A percentile compares a stretch with the other conserved stretches of the same genome.
phyloP scores from a whole-genome alignment of 176 grass and related monocot genomes.

The Lolium multiflorum region DNA sequence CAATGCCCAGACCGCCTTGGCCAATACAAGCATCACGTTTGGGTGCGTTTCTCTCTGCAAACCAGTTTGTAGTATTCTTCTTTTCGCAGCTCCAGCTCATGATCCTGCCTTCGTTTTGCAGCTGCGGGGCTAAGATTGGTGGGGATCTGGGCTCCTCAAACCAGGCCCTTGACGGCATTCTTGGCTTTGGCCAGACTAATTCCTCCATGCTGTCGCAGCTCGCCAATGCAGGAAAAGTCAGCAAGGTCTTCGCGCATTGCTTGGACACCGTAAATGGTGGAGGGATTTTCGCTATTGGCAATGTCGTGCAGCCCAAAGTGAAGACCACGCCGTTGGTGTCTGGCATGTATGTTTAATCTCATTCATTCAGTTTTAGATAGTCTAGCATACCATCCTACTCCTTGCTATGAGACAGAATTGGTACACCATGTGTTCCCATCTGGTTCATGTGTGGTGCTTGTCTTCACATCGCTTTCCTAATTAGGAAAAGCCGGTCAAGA shows the following conservation, averaged over 20 bases:
- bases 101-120: slow-evolving; percentile 17
- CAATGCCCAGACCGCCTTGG: slow-evolving; percentile 59
- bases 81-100: neutral
- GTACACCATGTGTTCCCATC: slow-evolving; percentile 1
- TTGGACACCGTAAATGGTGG: slow-evolving; percentile 86
- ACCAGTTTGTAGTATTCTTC: neutral
- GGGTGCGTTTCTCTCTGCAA: slow-evolving; percentile 50
- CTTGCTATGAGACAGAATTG: slow-evolving; percentile 14
- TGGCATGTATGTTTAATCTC: slow-evolving; percentile 57
- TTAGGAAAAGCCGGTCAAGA: neutral
- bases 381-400: neutral
- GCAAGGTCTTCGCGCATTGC: slow-evolving; percentile 89
- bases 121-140: slow-evolving; percentile 84
- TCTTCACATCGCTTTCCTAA: slow-evolving; percentile 12
- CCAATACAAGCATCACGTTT: slow-evolving; percentile 82
- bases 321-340: slow-evolving; percentile 82
- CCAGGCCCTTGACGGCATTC: slow-evolving; percentile 89
- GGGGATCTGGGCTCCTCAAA: slow-evolving; percentile 76
- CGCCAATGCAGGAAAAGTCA: slow-evolving; percentile 71
- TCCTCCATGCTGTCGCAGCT: slow-evolving; percentile 83
- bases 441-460: neutral
- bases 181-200: slow-evolving; percentile 92
- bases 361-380: neutral
- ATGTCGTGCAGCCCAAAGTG: slow-evolving; percentile 89
- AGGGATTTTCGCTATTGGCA: slow-evolving; percentile 89